A percentile compares a stretch with the other conserved stretches of the same genome.
phyloP scores from a whole-genome alignment of 2,329 filamentous ascomycete species.

The Thelonectria rubi region DNA sequence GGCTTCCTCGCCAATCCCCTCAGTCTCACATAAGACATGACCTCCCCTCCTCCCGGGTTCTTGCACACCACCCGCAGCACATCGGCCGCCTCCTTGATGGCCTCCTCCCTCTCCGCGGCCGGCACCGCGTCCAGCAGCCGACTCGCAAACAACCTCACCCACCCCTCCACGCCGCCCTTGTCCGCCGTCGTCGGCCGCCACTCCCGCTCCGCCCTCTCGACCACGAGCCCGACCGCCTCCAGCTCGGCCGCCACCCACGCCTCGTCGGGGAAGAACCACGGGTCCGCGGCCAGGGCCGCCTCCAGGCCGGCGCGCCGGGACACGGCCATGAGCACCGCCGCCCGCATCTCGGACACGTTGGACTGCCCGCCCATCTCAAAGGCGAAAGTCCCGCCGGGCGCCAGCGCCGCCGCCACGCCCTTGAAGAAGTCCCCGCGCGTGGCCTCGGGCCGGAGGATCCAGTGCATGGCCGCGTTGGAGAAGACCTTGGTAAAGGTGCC shows the following conservation, averaged over 20 bases:
- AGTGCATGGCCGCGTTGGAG: slow-evolving; percentile 73
- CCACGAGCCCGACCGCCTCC: slow-evolving; percentile 56
- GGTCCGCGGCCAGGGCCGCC: slow-evolving; percentile 60
- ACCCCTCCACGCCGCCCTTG: slow-evolving; percentile 69
- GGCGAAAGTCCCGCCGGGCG: slow-evolving; percentile 64
- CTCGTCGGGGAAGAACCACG: slow-evolving; percentile 79
- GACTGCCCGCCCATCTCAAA: slow-evolving; percentile 79
- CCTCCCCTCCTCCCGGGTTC: slow-evolving; percentile 65
- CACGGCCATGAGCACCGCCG: slow-evolving; percentile 64
- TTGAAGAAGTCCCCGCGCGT: slow-evolving; percentile 62
- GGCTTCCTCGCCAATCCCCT: slow-evolving; percentile 57
- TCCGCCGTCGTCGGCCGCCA: slow-evolving; percentile 71
- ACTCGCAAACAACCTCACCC: slow-evolving; percentile 71
- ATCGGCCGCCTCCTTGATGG: slow-evolving; percentile 62
- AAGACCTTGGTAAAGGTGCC: slow-evolving; percentile 64
- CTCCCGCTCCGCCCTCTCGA: slow-evolving; percentile 67
- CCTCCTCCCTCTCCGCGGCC: slow-evolving; percentile 58
- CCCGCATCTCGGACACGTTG: slow-evolving; percentile 70
- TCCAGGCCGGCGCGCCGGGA: slow-evolving; percentile 59
- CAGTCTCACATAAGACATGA: slow-evolving; percentile 64
- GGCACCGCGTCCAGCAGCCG: slow-evolving; percentile 64
- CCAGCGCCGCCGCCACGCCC: slow-evolving; percentile 61
- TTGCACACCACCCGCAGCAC: slow-evolving; percentile 64
- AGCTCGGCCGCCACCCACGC: slow-evolving; percentile 61
- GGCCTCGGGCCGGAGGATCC: slow-evolving; percentile 63